phyloP scores from a whole-genome alignment of 2,329 filamentous ascomycete species.

The Pyricularia pennisetigena region DNA sequence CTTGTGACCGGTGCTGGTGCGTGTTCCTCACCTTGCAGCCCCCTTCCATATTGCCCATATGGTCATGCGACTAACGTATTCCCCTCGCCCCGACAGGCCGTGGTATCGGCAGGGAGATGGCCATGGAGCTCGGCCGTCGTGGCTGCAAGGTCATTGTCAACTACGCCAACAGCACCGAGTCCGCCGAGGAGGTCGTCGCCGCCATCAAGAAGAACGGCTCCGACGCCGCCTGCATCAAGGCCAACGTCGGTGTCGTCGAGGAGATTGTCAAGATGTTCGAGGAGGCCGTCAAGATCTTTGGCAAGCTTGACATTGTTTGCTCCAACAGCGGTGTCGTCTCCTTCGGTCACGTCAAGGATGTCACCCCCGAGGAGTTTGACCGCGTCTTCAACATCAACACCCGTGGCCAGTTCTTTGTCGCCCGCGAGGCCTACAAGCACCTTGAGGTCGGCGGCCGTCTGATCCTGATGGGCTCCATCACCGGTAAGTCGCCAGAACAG shows the following conservation, averaged over 20 bases:
- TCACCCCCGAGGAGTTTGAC: constrained; percentile 48
- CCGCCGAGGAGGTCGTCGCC: constrained; percentile 12
- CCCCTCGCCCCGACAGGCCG: constrained; percentile 23
- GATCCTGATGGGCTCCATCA: constrained; percentile 54
- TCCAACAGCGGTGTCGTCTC: constrained; percentile 47
- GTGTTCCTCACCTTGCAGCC: background rate
- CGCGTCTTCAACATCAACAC: constrained; percentile 52
- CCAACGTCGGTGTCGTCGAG: constrained; percentile 20
- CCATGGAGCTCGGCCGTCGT: constrained; percentile 28
- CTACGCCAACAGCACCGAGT: constrained; percentile 18
- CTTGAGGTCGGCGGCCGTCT: constrained; percentile 52
- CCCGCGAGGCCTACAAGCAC: constrained; percentile 51
- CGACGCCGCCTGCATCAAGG: constrained; percentile 18
- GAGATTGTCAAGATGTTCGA: constrained; percentile 25
- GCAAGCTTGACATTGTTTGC: constrained; percentile 51
- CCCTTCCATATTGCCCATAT: background rate
- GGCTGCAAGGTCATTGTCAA: constrained; percentile 23
- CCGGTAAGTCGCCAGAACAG: too few relatives aligned
- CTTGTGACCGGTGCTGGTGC: constrained; percentile 18
- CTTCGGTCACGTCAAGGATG: constrained; percentile 49
- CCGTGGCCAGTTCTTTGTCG: constrained; percentile 52
- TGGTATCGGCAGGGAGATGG: constrained; percentile 53
- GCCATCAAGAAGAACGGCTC: constrained; percentile 13
- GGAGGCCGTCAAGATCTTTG: constrained; percentile 45
- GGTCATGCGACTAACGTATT: background rate